Percentiles rank a stretch among this genome's conserved stretches.
Conservation (phyloP, 352 stramenopile species). For the Globisporangium carolinianum region DNA sequence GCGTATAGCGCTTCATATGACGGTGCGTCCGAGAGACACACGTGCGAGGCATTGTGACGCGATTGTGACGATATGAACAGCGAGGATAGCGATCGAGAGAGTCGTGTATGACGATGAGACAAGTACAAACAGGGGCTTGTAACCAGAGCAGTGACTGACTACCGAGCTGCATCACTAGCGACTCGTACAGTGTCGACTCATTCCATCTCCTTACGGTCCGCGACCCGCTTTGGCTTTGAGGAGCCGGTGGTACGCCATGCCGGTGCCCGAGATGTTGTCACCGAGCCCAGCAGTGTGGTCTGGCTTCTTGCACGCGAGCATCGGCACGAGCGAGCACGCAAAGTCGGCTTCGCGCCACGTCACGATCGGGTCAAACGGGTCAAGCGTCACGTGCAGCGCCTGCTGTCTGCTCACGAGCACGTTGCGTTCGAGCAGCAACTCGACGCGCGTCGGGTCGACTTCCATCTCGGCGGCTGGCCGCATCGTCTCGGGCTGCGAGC, state of each 20-base stretch:
- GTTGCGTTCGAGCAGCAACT: slow-evolving; percentile 49
- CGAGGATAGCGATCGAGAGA: too few species aligned
- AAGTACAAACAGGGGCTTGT: too few species aligned
- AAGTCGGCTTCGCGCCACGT: slow-evolving; percentile 71
- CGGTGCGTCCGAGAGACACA: background rate
- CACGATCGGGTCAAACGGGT: slow-evolving; percentile 58
- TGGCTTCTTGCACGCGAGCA: slow-evolving; percentile 78
- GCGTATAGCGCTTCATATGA: background rate
- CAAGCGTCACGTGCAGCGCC: slow-evolving; percentile 44
- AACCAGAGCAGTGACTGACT: too few species aligned
- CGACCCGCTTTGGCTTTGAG: slow-evolving; percentile 1
- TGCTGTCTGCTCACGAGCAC: slow-evolving; percentile 52
- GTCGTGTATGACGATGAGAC: too few species aligned
- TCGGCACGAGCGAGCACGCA: slow-evolving; percentile 68
- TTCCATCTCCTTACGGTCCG: too few species aligned
- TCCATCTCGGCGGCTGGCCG: slow-evolving; percentile 58
- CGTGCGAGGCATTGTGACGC: too few species aligned
- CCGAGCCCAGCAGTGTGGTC: slow-evolving; percentile 75
- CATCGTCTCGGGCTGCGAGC: slow-evolving; percentile 24
- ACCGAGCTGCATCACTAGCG: too few species aligned
- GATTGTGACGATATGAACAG: too few species aligned
- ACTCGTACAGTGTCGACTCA: too few species aligned
- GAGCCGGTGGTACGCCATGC: slow-evolving; percentile 71
- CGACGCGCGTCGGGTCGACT: slow-evolving; percentile 63
- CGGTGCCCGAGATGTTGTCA: slow-evolving; percentile 84